Evolutionary conservation across 306 rosid species (phyloP).

Genomic region (Castanospermum australe): DNA sequence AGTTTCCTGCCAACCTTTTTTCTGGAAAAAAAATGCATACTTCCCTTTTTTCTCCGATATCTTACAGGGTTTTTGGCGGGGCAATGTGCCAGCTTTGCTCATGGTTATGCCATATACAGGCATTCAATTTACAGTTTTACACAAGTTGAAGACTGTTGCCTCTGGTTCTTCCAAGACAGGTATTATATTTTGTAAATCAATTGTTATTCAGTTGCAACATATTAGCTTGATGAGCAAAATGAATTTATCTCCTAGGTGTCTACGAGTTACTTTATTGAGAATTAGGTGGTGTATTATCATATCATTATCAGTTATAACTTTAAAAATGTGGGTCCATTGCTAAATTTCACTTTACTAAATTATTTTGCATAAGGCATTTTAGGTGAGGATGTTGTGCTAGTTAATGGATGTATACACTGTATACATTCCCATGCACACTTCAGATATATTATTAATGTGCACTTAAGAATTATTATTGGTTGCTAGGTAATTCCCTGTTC

Average conservation of each 20-base stretch:
- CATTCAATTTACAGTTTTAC: slow-evolving; percentile 86
- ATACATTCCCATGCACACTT: neutral
- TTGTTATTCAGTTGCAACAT: neutral
- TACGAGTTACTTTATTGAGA: neutral
- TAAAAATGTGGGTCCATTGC: slow-evolving; percentile 1
- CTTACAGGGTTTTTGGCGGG: slow-evolving; percentile 96
- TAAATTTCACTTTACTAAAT: neutral
- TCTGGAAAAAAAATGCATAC: neutral
- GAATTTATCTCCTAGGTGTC: slow-evolving; percentile 10
- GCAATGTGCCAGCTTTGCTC: slow-evolving; percentile 96
- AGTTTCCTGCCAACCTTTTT: neutral
- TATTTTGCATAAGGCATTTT: neutral
- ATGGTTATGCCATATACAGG: slow-evolving; percentile 99
- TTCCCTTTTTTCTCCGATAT: neutral
- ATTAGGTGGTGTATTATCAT: neutral
- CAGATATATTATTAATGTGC: neutral
- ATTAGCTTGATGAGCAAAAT: neutral
- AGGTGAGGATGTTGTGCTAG: neutral
- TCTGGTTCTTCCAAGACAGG: slow-evolving; percentile 92
- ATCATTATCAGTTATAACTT: neutral
- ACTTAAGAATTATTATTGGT: neutral
- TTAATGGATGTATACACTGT: neutral
- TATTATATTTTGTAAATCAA: slow-evolving; percentile 29
- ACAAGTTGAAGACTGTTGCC: slow-evolving; percentile 70
- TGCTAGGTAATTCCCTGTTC: neutral